phyloP scores from a whole-genome alignment of 225 moss, liverwort and hornwort species.

The Marchantia polymorpha region DNA sequence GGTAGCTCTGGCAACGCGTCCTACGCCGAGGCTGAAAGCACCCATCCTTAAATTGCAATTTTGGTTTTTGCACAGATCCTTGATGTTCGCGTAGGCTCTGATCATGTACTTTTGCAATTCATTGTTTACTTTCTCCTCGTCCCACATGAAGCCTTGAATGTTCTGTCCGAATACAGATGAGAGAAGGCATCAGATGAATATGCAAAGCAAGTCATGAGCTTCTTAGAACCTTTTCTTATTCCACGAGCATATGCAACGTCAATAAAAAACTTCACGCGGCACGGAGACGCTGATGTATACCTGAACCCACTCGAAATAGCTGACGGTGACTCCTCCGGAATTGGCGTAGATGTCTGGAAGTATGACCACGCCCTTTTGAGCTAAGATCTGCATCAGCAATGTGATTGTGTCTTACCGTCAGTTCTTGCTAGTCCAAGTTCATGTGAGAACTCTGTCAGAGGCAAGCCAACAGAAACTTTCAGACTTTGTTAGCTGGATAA shows the following conservation, averaged over 20 bases:
- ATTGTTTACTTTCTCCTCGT: conserved; percentile 74
- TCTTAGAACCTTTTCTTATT: no score
- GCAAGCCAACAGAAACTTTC: no score
- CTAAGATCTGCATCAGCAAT: conserved; percentile 58
- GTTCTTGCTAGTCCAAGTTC: no score
- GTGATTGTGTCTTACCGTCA: not conserved
- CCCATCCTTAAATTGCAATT: conserved; percentile 91
- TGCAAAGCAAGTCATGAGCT: no score
- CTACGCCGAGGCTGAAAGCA: conserved; percentile 83
- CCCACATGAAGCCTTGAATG: conserved; percentile 93
- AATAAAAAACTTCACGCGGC: not conserved
- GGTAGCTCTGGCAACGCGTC: conserved; percentile 84
- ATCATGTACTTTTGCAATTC: conserved; percentile 87
- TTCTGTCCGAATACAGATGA: conserved; percentile 46
- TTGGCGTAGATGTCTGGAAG: conserved; percentile 94
- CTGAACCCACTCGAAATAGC: conserved; percentile 99
- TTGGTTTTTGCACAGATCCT: conserved; percentile 63
- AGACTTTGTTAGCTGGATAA: not conserved
- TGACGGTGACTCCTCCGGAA: conserved; percentile 92
- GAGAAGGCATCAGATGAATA: not conserved
- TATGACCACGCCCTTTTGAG: conserved; percentile 59
- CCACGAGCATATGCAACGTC: not conserved
- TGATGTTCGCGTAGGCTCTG: conserved; percentile 63
- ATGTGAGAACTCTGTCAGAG: no score
- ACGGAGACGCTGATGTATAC: conserved; percentile 27